Conservation (phyloP, 495 filamentous ascomycete genomes). For the Pseudotulostoma volvatum region DNA sequence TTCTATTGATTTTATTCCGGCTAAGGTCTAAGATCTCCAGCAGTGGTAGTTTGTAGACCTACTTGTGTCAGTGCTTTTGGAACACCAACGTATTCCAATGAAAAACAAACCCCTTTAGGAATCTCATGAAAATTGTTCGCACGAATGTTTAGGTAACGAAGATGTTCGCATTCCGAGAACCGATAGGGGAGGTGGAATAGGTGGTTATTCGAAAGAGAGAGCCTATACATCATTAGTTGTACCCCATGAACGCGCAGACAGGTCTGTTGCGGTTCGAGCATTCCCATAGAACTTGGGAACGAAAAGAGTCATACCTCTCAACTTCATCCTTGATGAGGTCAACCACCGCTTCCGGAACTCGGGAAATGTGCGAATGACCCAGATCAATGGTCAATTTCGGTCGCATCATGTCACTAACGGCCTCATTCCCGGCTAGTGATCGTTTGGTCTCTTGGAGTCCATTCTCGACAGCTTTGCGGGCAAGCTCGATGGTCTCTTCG, state of each 20-base stretch:
- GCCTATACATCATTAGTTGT: too few relatives aligned
- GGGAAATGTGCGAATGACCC: slow-evolving; percentile 62
- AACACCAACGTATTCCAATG: slow-evolving; percentile 15
- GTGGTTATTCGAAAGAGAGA: slow-evolving; percentile 81
- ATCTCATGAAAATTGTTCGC: slow-evolving; percentile 79
- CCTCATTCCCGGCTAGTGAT: slow-evolving; percentile 49
- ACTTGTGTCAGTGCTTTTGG: too few relatives aligned
- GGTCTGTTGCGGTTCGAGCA: too few relatives aligned
- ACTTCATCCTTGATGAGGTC: slow-evolving; percentile 87
- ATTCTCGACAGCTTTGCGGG: slow-evolving; percentile 46
- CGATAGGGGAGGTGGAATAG: slow-evolving; percentile 60
- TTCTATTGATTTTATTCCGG: slow-evolving; percentile 57
- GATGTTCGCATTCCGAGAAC: slow-evolving; percentile 70
- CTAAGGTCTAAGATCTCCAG: slow-evolving; percentile 89
- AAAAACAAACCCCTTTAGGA: slow-evolving; percentile 54
- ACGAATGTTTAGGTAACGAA: slow-evolving; percentile 90
- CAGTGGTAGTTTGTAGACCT: slow-evolving; percentile 67
- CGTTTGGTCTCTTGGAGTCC: slow-evolving; percentile 53
- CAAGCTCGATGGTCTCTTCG: slow-evolving; percentile 39
- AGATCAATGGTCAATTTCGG: slow-evolving; percentile 77
- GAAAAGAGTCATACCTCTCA: slow-evolving; percentile 48
- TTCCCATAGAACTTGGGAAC: too few relatives aligned
- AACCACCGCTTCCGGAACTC: slow-evolving; percentile 74
- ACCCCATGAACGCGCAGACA: too few relatives aligned
- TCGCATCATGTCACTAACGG: slow-evolving; percentile 51